These are phyloP conservation scores for Pigoraptor vietnamica DNA, from an alignment of 78 protist genomes.

Conservation along the genomic window DNA sequence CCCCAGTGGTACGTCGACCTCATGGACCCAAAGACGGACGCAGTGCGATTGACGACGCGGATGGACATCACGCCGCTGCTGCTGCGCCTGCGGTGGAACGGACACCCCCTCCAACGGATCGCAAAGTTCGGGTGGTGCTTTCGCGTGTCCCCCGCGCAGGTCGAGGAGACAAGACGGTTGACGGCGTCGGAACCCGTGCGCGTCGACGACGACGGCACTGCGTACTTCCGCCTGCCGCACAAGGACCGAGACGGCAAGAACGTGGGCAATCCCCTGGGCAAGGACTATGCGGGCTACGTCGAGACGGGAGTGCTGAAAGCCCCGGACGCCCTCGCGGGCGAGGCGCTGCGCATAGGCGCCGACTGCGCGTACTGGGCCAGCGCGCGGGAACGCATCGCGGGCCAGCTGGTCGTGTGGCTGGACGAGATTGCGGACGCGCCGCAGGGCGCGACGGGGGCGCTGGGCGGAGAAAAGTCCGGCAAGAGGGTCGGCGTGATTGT, in stretches of 20 bases:
- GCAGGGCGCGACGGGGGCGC: too few species aligned
- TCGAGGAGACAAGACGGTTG: neutral
- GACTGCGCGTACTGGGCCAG: neutral
- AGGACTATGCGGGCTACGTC: neutral
- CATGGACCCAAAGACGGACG: too few species aligned
- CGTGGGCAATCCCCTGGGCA: neutral
- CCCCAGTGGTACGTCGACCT: neutral
- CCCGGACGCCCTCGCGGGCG: neutral
- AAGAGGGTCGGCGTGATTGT: constrained; percentile 10
- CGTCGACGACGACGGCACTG: neutral
- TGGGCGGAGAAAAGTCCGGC: too few species aligned
- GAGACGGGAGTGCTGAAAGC: neutral
- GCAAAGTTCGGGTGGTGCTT: neutral
- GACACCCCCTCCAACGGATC: neutral
- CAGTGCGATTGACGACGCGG: neutral
- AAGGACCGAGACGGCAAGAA: neutral
- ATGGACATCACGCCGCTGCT: neutral
- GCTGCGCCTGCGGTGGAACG: neutral
- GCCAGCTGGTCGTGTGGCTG: neutral
- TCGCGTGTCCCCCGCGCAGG: neutral
- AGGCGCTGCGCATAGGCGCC: too few species aligned
- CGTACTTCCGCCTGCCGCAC: neutral
- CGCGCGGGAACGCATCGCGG: neutral
- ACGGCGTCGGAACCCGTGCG: neutral
- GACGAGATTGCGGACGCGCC: neutral